phyloP scores from a whole-genome alignment of 1,284 basidiomycete species.

The Marasmius oreades region DNA sequence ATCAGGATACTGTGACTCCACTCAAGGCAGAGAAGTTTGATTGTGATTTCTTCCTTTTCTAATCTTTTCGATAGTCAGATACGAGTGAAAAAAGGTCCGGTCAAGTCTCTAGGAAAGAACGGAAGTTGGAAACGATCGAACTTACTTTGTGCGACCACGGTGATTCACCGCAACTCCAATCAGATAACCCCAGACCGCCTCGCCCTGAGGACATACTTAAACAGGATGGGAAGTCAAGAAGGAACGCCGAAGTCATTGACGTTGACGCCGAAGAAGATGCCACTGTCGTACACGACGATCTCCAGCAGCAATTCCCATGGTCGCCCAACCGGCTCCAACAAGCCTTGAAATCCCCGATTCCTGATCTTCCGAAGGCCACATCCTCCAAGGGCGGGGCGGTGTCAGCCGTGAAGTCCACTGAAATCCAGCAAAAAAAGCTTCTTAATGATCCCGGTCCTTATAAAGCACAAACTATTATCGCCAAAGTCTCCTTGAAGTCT shows the following conservation, averaged over 20 bases:
- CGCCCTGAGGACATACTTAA: not conserved
- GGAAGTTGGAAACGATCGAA: conserved; percentile 19
- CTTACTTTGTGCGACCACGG: conserved; percentile 21
- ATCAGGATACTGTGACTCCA: not conserved
- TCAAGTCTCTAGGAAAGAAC: not conserved
- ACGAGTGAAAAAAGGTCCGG: not conserved
- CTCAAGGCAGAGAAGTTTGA: not conserved
- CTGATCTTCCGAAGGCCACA: not conserved
- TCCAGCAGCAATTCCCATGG: not conserved
- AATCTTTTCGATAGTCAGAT: not conserved
- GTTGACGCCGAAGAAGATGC: not conserved
- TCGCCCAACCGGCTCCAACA: not conserved
- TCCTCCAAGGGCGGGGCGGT: not conserved
- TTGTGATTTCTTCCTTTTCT: not conserved
- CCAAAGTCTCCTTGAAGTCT: too few relatives aligned
- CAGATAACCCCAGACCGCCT: not conserved
- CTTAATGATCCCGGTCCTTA: too few relatives aligned
- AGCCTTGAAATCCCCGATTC: not conserved
- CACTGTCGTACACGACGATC: not conserved
- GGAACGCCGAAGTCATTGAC: not conserved
- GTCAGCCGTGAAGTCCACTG: too few relatives aligned
- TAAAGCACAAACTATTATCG: too few relatives aligned
- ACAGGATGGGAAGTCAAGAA: not conserved
- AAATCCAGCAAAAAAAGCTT: too few relatives aligned
- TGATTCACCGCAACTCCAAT: conserved; percentile 12